Base-by-base conservation (phyloP, 148 eudicot genomes). In the Rhododendron griersonianum region DNA sequence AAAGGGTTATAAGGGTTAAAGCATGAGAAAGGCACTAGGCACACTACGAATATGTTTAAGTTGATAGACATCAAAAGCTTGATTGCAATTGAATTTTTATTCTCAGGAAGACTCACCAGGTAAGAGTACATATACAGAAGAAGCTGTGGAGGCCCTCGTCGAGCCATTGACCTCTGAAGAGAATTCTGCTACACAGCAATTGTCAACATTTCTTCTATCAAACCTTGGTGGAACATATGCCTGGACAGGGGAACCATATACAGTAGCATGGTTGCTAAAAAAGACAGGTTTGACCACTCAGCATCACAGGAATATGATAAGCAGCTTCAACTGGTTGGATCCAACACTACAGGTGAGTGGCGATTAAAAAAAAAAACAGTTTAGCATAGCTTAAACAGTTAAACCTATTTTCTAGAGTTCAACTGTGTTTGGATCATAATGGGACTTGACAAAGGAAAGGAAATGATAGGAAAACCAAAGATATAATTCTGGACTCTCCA, bases 191-290 rank as follows among this genome's bases (percentile, higher is more conserved):
- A 53, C 67, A 61, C 94, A 92, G 83, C 81, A 89, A 53, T 51
- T 88, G 37, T 85, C 94, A 84, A 89, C 93, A 69, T 91, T 87
- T 84, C 84, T 91, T 86, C 79, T 92, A 35, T 89, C 94, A 77
- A 91, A 92, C 78, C 81, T 92, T 55, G 94, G 92, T 80, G 94
- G 94, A 50, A 92, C 94, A 81, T 92, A 84, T 71, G 59, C 92
- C 47, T 92, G 93, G 92, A 86, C 91, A 44, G 94, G 94, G 37
- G 92, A 91, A 79, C 90, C 94, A 59, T 91, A 88, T 75, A 92
- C 93, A 45, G 85, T 78, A 77, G 89, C 90, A 74, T 92, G 92
- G 94, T 84, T 92, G 86, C 84, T 91, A 19, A 92, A 87, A 82
- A 92, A 92, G 80, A 78, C 94, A 73, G 94, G 94, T 83, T 84